Evolutionary conservation across 768 basidiomycete genomes (phyloP), one percentile per base, ranked within the genome.

Genomic region (Suillus cothurnatus): DNA sequence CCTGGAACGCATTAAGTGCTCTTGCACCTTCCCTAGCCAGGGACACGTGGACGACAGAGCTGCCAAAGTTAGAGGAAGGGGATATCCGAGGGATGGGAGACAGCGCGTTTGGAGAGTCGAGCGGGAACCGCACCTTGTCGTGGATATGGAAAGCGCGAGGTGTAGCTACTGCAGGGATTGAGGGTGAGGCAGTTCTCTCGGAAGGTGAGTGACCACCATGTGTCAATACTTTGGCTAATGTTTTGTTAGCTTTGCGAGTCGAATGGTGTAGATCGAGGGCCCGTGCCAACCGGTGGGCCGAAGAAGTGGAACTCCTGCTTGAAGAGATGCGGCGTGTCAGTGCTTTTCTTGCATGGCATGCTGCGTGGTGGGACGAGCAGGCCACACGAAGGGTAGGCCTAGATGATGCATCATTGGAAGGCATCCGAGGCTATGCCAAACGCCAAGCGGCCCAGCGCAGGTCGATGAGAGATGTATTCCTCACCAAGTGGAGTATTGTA

Each of bases 81-180:
- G 43, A 45, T 9, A 45, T 11, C 43, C 21, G 21, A 45, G 43
- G 43, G 43, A 45, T 45, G 21, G 43, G 43, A 45, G 43, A 45
- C 21, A 45, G 21, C 9, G 21, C 21, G 8, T 45, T 45, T 45
- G 57, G 26, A 59, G 57, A 36, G 43, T 45, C 21, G 1, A 45
- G 43, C 43, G 43, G 43, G 43, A 45, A 45, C 43, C 43, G 19
- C 21, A 59, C 57, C 23, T 59, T 59, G 21, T 59, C 34, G 1
- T 59, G 57, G 57, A 59, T 59, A 34, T 59, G 57, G 57, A 59
- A 59, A 59, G 34, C 7, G 34, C 23, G 23, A 23, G 28, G 57
- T 36, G 41, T 59, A n/a, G 55, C 57, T 59, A 41, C 23, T 45
- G 43, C 57, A 36, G 34, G 57, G 53, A 8, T 36, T 17, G 21